A percentile compares a stretch with the other conserved stretches of the same genome.
These are phyloP conservation scores for Verticillium tricorpus DNA, from an alignment of 2,329 filamentous ascomycete species.

Conservation along the genomic window DNA sequence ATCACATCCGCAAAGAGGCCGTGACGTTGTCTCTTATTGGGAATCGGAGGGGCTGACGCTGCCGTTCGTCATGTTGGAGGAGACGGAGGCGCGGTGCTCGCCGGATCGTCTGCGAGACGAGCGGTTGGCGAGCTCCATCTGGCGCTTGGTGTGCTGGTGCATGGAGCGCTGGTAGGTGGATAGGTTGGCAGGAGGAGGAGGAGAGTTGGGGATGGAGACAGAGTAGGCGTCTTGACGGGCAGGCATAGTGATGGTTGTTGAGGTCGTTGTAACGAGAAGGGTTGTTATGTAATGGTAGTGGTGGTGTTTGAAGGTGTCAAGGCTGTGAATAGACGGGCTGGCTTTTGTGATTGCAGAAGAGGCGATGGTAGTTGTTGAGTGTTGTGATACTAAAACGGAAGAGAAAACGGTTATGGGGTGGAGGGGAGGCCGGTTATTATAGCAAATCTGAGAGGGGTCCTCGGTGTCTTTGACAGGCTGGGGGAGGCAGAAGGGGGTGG, in stretches of 20 bases:
- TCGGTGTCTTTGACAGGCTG: neutral
- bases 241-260: constrained; percentile 27
- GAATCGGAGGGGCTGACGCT: neutral
- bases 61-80: constrained; percentile 24
- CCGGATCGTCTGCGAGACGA: constrained; percentile 27
- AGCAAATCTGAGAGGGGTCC: neutral
- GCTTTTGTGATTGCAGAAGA: neutral
- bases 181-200: constrained; percentile 40
- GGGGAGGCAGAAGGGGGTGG: neutral
- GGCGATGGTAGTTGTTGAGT: neutral
- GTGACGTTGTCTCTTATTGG: neutral
- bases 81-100: constrained; percentile 8
- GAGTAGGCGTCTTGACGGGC: constrained; percentile 18
- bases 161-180: constrained; percentile 57
- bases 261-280: neutral
- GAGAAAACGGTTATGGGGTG: constrained; percentile 9
- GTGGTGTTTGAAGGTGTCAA: neutral
- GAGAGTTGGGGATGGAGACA: constrained; percentile 27
- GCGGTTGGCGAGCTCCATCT: constrained; percentile 55
- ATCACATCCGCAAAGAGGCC: neutral
- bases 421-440: constrained; percentile 12
- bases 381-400: constrained; percentile 10
- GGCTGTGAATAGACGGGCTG: neutral
- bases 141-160: constrained; percentile 60
- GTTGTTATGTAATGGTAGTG: neutral